Percentiles rank a stretch among this genome's conserved stretches.
phyloP scores from a whole-genome alignment of 441 rosid genomes.

The Gossypium trilobum region DNA sequence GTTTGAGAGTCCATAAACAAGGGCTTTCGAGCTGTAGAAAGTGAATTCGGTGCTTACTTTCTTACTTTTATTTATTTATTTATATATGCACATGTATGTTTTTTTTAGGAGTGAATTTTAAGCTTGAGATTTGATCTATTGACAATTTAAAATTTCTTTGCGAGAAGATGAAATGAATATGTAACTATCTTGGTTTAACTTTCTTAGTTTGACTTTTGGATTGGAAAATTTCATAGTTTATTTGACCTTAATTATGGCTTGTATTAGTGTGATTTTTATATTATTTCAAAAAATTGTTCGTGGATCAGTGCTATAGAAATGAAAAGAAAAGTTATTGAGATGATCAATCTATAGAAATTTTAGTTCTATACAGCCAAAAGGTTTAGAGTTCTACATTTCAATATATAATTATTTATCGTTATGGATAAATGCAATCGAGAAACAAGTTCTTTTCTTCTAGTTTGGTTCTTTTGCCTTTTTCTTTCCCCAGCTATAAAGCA shows the following conservation, averaged over 20 bases:
- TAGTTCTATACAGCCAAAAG: not conserved
- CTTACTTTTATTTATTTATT: not conserved
- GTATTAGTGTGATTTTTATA: not conserved
- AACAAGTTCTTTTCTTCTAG: not conserved
- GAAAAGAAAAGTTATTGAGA: not conserved
- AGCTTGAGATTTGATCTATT: constrained; percentile 8
- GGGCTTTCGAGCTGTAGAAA: not conserved
- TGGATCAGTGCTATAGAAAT: not conserved
- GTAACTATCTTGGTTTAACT: not conserved
- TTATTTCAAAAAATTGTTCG: not conserved
- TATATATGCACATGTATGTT: not conserved
- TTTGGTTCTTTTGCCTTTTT: not conserved
- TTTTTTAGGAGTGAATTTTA: not conserved
- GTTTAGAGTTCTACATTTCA: not conserved
- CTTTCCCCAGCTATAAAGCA: not conserved
- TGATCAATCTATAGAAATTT: not conserved
- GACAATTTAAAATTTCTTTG: not conserved
- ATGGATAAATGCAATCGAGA: not conserved
- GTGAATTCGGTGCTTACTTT: not conserved
- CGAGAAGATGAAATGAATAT: not conserved
- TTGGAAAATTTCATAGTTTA: constrained; percentile 1
- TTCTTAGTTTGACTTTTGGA: constrained; percentile 4
- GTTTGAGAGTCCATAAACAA: not conserved
- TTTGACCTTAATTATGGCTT: not conserved
- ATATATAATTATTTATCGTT: not conserved